These are phyloP conservation scores for Alternaria dauci DNA, from an alignment of 2,329 filamentous ascomycete genomes.

Conservation along the genomic window DNA sequence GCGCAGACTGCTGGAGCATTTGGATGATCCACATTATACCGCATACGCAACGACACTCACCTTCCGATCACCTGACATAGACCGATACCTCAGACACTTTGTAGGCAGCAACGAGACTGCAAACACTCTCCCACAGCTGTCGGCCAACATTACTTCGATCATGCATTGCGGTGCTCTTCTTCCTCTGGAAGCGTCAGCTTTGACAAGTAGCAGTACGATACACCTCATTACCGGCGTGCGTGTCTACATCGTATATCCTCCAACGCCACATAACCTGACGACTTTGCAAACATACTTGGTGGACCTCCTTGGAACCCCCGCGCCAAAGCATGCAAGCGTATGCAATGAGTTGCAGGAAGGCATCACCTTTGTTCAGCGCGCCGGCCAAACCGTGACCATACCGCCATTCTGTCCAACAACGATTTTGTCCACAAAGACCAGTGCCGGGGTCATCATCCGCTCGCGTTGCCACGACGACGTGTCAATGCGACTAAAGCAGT, in stretches of 20 bases:
- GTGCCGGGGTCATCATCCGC: not conserved
- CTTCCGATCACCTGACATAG: not conserved
- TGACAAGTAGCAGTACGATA: not conserved
- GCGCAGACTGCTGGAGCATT: not conserved
- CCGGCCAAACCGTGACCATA: not conserved
- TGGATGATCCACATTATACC: not conserved
- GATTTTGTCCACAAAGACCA: not conserved
- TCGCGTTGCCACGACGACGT: not conserved
- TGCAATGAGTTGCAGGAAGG: not conserved
- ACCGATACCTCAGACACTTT: not conserved
- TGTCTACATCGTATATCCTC: constrained; percentile 3
- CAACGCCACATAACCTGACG: constrained; percentile 3
- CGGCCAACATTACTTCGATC: not conserved
- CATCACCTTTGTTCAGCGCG: not conserved
- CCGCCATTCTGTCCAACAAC: constrained; percentile 2
- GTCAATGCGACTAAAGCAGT: not conserved
- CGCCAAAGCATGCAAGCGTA: not conserved
- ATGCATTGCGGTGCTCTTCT: constrained; percentile 11
- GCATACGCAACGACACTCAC: not conserved
- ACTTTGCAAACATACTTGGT: not conserved
- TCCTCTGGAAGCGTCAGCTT: not conserved
- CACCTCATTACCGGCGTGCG: constrained; percentile 1
- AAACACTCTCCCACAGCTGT: not conserved
- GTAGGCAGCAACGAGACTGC: not conserved
- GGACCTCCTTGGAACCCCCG: not conserved